Base-by-base conservation (phyloP, 306 rosid species). In the Astragalus membranaceus region DNA sequence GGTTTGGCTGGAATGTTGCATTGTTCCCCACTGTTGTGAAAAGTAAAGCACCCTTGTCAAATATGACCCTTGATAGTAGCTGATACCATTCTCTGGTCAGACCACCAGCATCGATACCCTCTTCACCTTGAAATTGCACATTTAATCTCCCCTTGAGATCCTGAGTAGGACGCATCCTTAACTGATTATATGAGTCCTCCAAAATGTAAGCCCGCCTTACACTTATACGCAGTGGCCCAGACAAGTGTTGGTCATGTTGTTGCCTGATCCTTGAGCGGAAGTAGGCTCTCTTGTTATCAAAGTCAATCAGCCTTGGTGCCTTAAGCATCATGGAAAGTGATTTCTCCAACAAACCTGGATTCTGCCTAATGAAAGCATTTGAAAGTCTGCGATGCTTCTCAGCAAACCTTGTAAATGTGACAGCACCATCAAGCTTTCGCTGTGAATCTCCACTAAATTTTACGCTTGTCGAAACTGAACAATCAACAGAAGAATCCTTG, bases 21-120 rank as follows among this genome's bases (percentile, higher is more conserved):
- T 95, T 86, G 79, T 89, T 95, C 54, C 95, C 99, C 73, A 95
- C 99, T 8, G 92, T 91, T 9, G 97, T 95, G 81, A 95, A 95
- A 79, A 95, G 96, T 86, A 95, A 81, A 72, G 99, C 95, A 7
- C 96, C 96, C 79, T 95, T 95, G 88, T 95, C 97, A 69, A 95
- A 95, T 80, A 95, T 83, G 64, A 95, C 97, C 84, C 99, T 86
- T 30, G 99, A 95, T 51, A 95, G 83, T 65, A 95, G 79, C 50
- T 95, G 99, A 86, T 95, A 95, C 99, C 99, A 95, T 79, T 95
- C 99, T 79, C 99, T 88, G 39, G 99, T 95, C 72, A 95, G 85
- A 64, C 99, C 99, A 67, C 99, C 99, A 6, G 99, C 99, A 89
- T 95, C 99, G 55, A 95, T 89, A 75, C 99, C 99, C 85, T 95